phyloP scores from a whole-genome alignment of 2,329 filamentous ascomycete species.

The Proliferodiscus dingleyae region DNA sequence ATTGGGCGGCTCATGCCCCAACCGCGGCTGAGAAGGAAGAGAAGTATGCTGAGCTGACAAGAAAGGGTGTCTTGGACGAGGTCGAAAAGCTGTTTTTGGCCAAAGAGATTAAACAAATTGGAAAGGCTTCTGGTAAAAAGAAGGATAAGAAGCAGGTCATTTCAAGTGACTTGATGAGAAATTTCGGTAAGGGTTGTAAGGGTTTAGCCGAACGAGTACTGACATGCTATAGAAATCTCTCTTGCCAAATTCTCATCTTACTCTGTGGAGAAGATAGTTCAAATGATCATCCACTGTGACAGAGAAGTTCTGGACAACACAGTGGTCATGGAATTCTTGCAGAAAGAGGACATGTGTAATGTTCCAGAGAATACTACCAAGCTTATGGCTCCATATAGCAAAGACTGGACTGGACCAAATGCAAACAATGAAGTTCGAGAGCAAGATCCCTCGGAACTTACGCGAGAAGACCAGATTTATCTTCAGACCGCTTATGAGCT shows the following conservation, averaged over 20 bases:
- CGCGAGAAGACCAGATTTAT: conserved; percentile 92
- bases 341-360: conserved; percentile 87
- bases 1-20: conserved; percentile 84
- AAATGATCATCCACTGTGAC: conserved; percentile 95
- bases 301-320: conserved; percentile 79
- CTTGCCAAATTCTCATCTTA: conserved; percentile 88
- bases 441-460: conserved; percentile 81
- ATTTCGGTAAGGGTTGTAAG: conserved; percentile 56
- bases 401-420: conserved; percentile 90
- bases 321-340: conserved; percentile 95
- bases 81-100: conserved; percentile 97
- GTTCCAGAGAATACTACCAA: conserved; percentile 88
- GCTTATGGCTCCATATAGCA: conserved; percentile 89
- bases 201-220: conserved; percentile 8
- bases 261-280: conserved; percentile 77
- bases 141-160: conserved; percentile 99
- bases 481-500: conserved; percentile 89
- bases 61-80: conserved; percentile 93
- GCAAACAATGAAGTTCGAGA: conserved; percentile 74
- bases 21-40: conserved; percentile 89
- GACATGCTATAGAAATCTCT: conserved; percentile 60
- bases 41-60: conserved; percentile 88
- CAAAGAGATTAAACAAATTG: conserved; percentile 89
- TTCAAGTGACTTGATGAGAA: conserved; percentile 81
- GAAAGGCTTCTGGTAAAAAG: conserved; percentile 59